Percentiles rank a stretch among this genome's conserved stretches.
These are phyloP conservation scores for Adansonia rubrostipa DNA, from an alignment of 441 rosid genomes.

Conservation along the genomic window DNA sequence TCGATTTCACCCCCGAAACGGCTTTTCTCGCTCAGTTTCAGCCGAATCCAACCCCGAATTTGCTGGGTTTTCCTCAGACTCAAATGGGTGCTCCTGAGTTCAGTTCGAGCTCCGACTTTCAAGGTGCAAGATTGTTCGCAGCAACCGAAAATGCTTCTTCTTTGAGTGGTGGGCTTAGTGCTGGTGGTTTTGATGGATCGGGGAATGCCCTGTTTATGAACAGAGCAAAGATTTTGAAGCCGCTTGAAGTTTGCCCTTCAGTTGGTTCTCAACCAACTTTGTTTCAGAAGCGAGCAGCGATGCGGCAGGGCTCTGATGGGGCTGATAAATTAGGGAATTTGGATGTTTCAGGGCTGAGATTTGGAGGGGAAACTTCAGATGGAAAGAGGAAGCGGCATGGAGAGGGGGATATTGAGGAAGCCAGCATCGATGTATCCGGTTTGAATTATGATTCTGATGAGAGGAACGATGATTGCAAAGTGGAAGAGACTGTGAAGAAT, in stretches of 20 bases:
- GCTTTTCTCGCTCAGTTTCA: conserved; percentile 51
- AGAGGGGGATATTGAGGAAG: conserved; percentile 51
- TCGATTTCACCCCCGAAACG: conserved; percentile 60
- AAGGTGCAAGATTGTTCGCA: conserved; percentile 41
- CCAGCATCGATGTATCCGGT: conserved; percentile 54
- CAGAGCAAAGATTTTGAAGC: conserved; percentile 51
- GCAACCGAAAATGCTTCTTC: conserved; percentile 38
- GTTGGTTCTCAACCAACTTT: conserved; percentile 64
- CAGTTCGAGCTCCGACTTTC: conserved; percentile 49
- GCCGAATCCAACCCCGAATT: conserved; percentile 42
- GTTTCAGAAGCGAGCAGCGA: conserved; percentile 75
- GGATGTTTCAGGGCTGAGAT: conserved; percentile 47
- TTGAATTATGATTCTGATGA: conserved; percentile 72
- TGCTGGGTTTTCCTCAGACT: conserved; percentile 46
- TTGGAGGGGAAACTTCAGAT: conserved; percentile 26
- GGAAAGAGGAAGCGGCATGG: conserved; percentile 48
- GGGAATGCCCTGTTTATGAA: conserved; percentile 42
- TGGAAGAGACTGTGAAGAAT: conserved; percentile 43
- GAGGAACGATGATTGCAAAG: conserved; percentile 41
- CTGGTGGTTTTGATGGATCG: conserved; percentile 55
- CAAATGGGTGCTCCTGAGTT: conserved; percentile 50
- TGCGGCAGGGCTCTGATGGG: conserved; percentile 50
- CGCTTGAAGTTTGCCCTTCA: conserved; percentile 57
- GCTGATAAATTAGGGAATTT: conserved; percentile 48
- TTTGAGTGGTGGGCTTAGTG: conserved; percentile 43